Conservation (phyloP, 2,329 filamentous ascomycete species). For the Rosellinia necatrix region DNA sequence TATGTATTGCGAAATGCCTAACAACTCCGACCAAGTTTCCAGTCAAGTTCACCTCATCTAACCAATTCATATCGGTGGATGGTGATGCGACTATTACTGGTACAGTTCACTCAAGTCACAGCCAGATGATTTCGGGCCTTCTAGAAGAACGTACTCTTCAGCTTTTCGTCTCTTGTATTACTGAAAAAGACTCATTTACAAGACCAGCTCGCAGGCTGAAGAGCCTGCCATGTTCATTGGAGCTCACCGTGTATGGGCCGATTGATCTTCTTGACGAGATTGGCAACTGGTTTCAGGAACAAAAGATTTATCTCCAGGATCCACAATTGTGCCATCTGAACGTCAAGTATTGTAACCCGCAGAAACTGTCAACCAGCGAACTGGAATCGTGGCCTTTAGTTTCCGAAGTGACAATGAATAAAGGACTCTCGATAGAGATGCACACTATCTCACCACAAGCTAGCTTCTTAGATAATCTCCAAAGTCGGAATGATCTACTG, state of each 20-base stretch:
- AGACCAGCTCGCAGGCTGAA: neutral
- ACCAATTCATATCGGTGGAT: neutral
- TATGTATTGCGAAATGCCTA: neutral
- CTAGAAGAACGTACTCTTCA: neutral
- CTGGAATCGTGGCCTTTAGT: neutral
- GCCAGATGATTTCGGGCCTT: slow-evolving; percentile 1
- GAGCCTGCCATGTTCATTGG: slow-evolving; percentile 31
- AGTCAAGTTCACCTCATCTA: neutral
- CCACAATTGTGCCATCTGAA: slow-evolving; percentile 37
- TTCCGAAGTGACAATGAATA: neutral
- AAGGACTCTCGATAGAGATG: neutral
- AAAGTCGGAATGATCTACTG: neutral
- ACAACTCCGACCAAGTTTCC: neutral
- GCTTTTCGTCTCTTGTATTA: neutral
- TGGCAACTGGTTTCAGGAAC: slow-evolving; percentile 39
- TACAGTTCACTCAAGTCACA: neutral
- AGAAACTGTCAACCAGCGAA: slow-evolving; percentile 39
- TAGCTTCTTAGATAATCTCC: neutral
- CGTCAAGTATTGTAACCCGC: slow-evolving; percentile 44
- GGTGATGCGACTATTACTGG: neutral
- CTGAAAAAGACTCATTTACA: neutral
- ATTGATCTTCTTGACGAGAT: slow-evolving; percentile 36
- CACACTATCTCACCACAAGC: neutral
- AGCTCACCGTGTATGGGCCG: slow-evolving; percentile 42
- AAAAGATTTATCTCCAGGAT: slow-evolving; percentile 43